These are phyloP conservation scores for Aureobasidium melanogenum DNA, from an alignment of 2,329 filamentous ascomycete genomes.

Conservation along the genomic window DNA sequence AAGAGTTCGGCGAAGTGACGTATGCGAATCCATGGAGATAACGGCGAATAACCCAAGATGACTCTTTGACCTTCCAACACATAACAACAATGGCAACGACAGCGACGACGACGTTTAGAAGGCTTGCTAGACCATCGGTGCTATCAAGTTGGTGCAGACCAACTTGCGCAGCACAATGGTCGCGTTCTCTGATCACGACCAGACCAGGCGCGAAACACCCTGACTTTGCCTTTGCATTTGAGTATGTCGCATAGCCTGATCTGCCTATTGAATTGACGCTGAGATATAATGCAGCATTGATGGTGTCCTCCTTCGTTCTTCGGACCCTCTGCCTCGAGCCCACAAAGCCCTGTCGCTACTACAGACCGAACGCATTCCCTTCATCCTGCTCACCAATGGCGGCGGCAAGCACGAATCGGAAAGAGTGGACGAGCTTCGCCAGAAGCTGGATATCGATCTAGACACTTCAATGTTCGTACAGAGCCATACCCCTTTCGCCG, in stretches of 20 bases:
- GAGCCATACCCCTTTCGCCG: conserved; percentile 81
- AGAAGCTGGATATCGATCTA: conserved; percentile 55
- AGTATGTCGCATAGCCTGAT: conserved; percentile 31
- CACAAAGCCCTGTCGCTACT: conserved; percentile 64
- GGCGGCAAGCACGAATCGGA: conserved; percentile 75
- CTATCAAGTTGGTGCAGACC: background rate
- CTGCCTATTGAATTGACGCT: background rate
- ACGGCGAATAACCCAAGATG: background rate
- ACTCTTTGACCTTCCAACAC: background rate
- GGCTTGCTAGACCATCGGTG: background rate
- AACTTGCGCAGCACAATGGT: background rate
- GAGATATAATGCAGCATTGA: conserved; percentile 56
- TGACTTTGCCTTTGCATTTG: conserved; percentile 49
- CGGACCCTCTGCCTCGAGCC: conserved; percentile 70
- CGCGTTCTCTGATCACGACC: background rate
- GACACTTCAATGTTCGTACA: conserved; percentile 69
- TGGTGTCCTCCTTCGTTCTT: conserved; percentile 82
- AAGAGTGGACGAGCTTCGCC: conserved; percentile 60
- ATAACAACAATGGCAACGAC: background rate
- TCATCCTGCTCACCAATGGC: conserved; percentile 92
- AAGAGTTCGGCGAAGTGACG: background rate
- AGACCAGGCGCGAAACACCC: conserved; percentile 19
- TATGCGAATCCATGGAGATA: background rate
- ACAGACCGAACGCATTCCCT: conserved; percentile 67
- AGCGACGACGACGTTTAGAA: background rate